These are phyloP conservation scores for Sclerotinia trifoliorum DNA, from an alignment of 2,329 filamentous ascomycete genomes.

Conservation along the genomic window DNA sequence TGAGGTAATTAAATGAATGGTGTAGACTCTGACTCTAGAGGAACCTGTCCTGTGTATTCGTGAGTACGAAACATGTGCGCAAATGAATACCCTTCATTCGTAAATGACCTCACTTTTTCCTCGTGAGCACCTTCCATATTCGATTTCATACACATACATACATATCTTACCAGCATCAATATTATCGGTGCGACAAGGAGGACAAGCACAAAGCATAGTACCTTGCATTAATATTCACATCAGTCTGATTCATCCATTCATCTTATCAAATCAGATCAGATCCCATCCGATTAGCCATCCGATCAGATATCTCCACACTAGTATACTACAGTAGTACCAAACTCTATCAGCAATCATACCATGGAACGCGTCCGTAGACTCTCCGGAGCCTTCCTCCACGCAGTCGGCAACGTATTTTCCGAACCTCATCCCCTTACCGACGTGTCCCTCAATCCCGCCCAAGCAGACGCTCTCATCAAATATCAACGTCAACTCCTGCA, in stretches of 20 bases:
- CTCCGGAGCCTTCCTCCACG: constrained; percentile 27
- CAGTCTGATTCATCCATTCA: neutral
- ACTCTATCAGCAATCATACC: neutral
- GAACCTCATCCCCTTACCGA: constrained; percentile 29
- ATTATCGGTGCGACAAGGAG: neutral
- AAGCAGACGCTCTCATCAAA: constrained; percentile 29
- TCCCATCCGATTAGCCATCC: constrained; percentile 1
- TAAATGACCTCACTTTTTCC: neutral
- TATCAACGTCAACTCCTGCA: constrained; percentile 27
- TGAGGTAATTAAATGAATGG: neutral
- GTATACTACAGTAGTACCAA: neutral
- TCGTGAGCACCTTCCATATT: constrained; percentile 13
- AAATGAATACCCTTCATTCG: constrained; percentile 4
- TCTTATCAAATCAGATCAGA: neutral
- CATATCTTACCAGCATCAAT: neutral
- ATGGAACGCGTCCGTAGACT: constrained; percentile 22
- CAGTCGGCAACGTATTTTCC: constrained; percentile 28
- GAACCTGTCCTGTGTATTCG: neutral
- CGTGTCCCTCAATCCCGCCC: constrained; percentile 26
- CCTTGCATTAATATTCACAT: constrained; percentile 6
- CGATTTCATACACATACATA: neutral
- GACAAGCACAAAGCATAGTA: neutral
- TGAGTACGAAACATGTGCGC: constrained; percentile 5
- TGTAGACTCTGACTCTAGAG: neutral
- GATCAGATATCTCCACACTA: neutral